Evolutionary conservation across 192 early-diverging fungal genomes (phyloP), one percentile per base, ranked within the genome.

Genomic region (Entrophospora sp.): DNA sequence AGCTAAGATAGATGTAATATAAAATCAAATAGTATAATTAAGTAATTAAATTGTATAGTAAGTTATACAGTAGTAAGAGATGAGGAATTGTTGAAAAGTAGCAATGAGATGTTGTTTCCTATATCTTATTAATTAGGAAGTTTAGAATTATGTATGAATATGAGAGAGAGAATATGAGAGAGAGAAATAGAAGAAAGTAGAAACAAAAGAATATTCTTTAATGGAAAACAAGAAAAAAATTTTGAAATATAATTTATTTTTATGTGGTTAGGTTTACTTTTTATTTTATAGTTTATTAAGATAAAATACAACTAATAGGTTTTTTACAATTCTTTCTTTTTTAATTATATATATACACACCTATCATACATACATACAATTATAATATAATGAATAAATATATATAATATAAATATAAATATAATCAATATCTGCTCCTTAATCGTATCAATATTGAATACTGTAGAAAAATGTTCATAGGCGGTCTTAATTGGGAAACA

Each of bases 401-500:
- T 36, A 43, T 61, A 25, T 25, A 43, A 61, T 61, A 37, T 22
- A 43, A 43, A 25, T 43, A 43, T 37, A 31, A 37, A 58, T 43
- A 25, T 28, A 25, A 25, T 43, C 4, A 43, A 61, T 43, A 43
- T 24, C 58, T 61, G 27, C 34, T 27, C 40, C 58, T 32, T 61
- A 61, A 44, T 42, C 46, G 38, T 66, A 52, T 25, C 51, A 55
- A 12, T 16, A 37, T 25, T 55, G 31, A 30, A 32, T 49, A 64
- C 62, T 45, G 44, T 85, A 88, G 87, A 74, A 89, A 89, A 79
- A 85, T 89, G 81, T 89, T 89, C 75, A 77, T 88, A 65, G 88
- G 88, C 62, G 88, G 87, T 51, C 73, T 90, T 67, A 89, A 88
- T 72, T 89, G 87, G 87, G 88, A 90, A 69, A 90, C 88, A 27